These are phyloP conservation scores for Spathaspora gorwiae DNA, from an alignment of 805 yeast genomes.

Conservation along the genomic window DNA sequence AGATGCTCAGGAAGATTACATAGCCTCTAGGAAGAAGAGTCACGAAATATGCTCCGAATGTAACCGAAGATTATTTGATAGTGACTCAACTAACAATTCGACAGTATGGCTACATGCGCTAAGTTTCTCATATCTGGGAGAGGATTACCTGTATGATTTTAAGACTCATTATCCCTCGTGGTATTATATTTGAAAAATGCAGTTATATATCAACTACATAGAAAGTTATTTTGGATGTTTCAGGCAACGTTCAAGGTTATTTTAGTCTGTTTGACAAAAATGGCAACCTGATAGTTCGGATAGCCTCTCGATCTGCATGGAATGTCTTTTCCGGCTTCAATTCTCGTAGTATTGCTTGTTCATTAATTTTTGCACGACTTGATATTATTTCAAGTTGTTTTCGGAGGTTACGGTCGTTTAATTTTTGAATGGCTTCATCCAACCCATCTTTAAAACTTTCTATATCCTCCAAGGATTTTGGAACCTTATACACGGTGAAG, in stretches of 20 bases:
- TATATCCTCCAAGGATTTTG: slow-evolving; percentile 16
- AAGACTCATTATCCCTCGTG: slow-evolving; percentile 46
- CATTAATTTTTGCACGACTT: no score
- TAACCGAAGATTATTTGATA: neutral
- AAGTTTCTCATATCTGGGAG: slow-evolving; percentile 25
- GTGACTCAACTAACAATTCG: slow-evolving; percentile 6
- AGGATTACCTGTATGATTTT: slow-evolving; percentile 25
- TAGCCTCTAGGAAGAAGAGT: neutral
- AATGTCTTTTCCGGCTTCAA: neutral
- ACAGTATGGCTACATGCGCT: slow-evolving; percentile 48
- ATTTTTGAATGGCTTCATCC: neutral
- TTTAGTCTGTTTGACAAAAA: neutral
- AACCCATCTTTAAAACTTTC: neutral
- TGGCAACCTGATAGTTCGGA: neutral
- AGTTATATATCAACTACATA: no score
- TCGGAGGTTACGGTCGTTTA: neutral
- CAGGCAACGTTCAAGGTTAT: no score
- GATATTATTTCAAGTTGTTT: neutral
- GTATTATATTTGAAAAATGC: slow-evolving; percentile 23
- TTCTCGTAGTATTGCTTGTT: neutral
- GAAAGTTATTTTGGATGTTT: neutral
- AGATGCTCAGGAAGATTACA: neutral
- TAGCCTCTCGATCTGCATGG: neutral
- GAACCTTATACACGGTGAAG: slow-evolving; percentile 16
- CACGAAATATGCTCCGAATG: slow-evolving; percentile 4